Evolutionary conservation across 768 basidiomycete genomes (phyloP), one percentile per base, ranked within the genome.

Genomic region (Panellus pusillus): DNA sequence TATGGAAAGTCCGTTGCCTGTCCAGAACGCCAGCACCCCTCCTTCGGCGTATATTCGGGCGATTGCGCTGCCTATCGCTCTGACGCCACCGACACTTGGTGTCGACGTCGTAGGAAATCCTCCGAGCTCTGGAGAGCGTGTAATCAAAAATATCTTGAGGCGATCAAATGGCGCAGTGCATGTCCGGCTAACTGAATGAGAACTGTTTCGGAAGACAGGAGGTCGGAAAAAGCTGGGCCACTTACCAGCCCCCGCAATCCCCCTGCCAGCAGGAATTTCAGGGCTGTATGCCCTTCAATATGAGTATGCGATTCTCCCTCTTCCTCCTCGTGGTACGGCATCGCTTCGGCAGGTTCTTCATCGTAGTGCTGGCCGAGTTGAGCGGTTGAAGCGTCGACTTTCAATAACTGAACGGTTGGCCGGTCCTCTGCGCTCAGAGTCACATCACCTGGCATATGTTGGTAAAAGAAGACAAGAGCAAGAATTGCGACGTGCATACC

Each of bases 91-190:
- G n/a, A 79, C 63, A 57, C 73, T 68, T 46, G 78, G 72, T 62
- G 72, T 74, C 9, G 74, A 69, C 19, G 72, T 66, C 32, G 81
- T 58, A 6, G 76, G 60, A 17, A 80, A 63, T 12, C 83, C 86
- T 18, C 83, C 82, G 20, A 88, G 78, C 63, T 91, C 87, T 62
- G 86, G 86, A 32, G 87, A 76, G 52, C 91, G 80, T 20, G 97
- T 98, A 57, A 98, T 98, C 53, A 99, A 79, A 70, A 97, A 98
- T 50, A 99, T 82, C 70, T 96, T 99, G 46, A 99, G 77, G 49
- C 97, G 85, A 73, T 99, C 97, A 61, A 98, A 98, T 1, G 97
- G 97, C 6, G 97, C 97, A 0, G 97, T 99, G 55, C 92, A 94
- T 41, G 95, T 91, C 62, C 97, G 81, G 13, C 96, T 98, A 27